Conservation (phyloP, 2,329 filamentous ascomycete species). For the Penicillium sp. region DNA sequence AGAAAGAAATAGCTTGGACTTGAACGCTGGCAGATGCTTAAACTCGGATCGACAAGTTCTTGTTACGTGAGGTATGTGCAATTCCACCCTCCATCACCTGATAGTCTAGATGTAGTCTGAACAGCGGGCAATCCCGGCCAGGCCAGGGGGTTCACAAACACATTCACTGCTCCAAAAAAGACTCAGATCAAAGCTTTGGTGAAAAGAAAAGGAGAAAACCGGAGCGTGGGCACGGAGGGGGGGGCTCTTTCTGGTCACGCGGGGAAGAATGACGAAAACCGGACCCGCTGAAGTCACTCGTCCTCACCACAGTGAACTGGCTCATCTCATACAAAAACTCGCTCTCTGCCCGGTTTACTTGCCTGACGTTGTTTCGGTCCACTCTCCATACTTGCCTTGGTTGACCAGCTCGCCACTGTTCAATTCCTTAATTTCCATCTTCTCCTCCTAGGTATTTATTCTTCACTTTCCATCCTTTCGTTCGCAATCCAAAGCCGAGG, state of each 20-base stretch:
- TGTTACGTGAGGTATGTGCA: neutral
- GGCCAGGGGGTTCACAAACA: neutral
- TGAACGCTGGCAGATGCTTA: neutral
- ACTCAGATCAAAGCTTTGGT: neutral
- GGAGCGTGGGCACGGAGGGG: neutral
- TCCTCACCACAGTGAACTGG: neutral
- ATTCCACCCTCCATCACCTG: neutral
- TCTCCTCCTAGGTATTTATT: neutral
- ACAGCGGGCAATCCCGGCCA: neutral
- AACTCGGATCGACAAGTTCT: neutral
- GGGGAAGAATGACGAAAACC: slow-evolving; percentile 5
- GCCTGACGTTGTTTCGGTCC: slow-evolving; percentile 7
- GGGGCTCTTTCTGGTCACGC: slow-evolving; percentile 1
- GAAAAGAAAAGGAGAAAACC: slow-evolving; percentile 6
- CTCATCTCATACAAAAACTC: slow-evolving; percentile 18
- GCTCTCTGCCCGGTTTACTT: slow-evolving; percentile 9
- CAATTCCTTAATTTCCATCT: neutral
- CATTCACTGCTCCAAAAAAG: neutral
- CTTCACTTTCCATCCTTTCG: neutral
- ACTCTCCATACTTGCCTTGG: slow-evolving; percentile 4
- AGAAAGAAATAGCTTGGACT: neutral
- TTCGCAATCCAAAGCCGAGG: slow-evolving; percentile 3
- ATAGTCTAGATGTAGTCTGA: neutral
- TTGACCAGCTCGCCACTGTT: slow-evolving; percentile 1
- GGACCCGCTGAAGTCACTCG: slow-evolving; percentile 16